Conservation (phyloP, 2,329 filamentous ascomycete genomes). For the Cladosporium sp. region DNA sequence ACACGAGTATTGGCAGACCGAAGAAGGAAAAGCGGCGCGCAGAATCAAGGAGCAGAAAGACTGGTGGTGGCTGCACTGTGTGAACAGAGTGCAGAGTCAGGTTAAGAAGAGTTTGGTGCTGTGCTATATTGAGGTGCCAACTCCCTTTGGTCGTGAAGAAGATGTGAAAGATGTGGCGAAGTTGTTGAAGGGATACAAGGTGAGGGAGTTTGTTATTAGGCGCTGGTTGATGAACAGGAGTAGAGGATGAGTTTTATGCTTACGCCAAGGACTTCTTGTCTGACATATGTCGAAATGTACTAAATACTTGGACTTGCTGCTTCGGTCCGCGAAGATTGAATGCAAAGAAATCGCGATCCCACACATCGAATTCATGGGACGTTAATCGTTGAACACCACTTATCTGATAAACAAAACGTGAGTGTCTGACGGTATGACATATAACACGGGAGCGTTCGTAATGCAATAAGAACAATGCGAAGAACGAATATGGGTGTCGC, state of each 20-base stretch:
- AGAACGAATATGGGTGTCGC: not conserved
- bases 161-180: slow-evolving; percentile 54
- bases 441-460: no score
- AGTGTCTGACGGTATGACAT: no score
- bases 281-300: not conserved
- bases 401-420: no score
- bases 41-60: slow-evolving; percentile 49
- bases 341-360: no score
- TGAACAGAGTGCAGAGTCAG: slow-evolving; percentile 84
- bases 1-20: slow-evolving; percentile 63
- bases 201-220: slow-evolving; percentile 76
- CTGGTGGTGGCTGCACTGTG: slow-evolving; percentile 83
- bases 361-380: no score
- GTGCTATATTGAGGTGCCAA: slow-evolving; percentile 86
- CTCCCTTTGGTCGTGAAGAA: slow-evolving; percentile 51
- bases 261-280: not conserved
- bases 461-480: not conserved
- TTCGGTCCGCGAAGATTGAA: no score
- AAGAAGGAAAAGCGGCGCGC: slow-evolving; percentile 41
- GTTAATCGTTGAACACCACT: no score
- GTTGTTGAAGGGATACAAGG: slow-evolving; percentile 64
- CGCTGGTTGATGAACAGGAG: slow-evolving; percentile 76
- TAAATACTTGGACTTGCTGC: not conserved
- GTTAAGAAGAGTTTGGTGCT: slow-evolving; percentile 87
- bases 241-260: not conserved